A percentile compares a stretch with the other conserved stretches of the same genome.
Evolutionary conservation across 345 rosid genomes (phyloP).

Genomic region (Salix exigua): DNA sequence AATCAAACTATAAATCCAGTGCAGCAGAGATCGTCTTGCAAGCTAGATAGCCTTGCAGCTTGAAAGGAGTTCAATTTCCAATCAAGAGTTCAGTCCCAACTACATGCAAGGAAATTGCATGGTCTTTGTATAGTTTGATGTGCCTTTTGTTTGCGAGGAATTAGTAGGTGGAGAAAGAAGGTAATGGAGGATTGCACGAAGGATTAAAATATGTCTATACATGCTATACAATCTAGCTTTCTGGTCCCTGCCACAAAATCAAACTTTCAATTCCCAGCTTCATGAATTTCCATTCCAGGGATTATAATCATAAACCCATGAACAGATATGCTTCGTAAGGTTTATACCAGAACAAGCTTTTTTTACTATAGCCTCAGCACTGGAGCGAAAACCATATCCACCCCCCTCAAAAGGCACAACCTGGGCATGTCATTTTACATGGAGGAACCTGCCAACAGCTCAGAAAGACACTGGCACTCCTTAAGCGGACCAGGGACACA

Average conservation of each 20-base stretch:
- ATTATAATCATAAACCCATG: not conserved
- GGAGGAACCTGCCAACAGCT: not conserved
- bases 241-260: not conserved
- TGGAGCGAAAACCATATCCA: not conserved
- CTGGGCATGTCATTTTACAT: not conserved
- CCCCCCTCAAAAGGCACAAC: not conserved
- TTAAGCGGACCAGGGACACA: not conserved
- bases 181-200: not conserved
- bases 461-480: not conserved
- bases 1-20: slow-evolving; percentile 1
- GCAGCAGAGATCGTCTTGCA: not conserved
- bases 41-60: not conserved
- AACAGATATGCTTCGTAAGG: not conserved
- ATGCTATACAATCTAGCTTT: not conserved
- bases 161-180: not conserved
- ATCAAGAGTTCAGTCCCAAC: not conserved
- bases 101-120: not conserved
- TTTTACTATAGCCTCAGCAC: not conserved
- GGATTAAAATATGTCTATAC: not conserved
- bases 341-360: not conserved
- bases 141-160: not conserved
- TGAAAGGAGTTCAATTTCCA: not conserved
- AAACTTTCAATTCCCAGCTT: not conserved
- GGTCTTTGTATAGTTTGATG: not conserved
- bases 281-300: not conserved